A percentile compares a stretch with the other conserved stretches of the same genome.
Evolutionary conservation across 768 basidiomycete genomes (phyloP).

Genomic region (Boletus rufocinnamomeus): DNA sequence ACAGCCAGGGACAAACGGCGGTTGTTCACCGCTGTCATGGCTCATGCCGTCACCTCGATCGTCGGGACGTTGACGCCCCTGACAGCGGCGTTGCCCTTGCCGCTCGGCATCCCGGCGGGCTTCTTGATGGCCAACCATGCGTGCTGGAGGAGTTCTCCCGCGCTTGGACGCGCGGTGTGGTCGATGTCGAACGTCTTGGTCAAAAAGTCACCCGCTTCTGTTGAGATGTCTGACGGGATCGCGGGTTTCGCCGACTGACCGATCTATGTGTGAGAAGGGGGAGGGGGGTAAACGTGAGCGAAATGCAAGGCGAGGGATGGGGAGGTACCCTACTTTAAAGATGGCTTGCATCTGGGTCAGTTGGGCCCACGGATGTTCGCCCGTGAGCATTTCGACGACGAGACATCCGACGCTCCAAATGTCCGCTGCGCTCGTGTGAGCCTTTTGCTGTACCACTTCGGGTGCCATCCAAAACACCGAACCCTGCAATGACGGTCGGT

Average conservation of each 20-base stretch:
- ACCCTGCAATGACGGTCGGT: constrained; percentile 93
- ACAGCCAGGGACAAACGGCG: too few species aligned
- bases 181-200: constrained; percentile 84
- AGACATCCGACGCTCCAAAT: constrained; percentile 97
- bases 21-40: constrained; percentile 7
- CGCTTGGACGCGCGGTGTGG: constrained; percentile 77
- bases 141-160: constrained; percentile 72
- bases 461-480: constrained; percentile 99
- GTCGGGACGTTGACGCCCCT: constrained; percentile 24
- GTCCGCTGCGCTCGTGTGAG: constrained; percentile 89
- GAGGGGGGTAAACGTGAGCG: not conserved
- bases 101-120: constrained; percentile 19
- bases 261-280: constrained; percentile 54
- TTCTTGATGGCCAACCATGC: constrained; percentile 61
- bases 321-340: constrained; percentile 66
- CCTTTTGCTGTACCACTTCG: constrained; percentile 95
- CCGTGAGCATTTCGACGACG: constrained; percentile 96
- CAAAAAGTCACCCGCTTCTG: constrained; percentile 87
- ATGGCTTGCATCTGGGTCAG: constrained; percentile 99
- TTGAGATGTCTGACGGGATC: constrained; percentile 88
- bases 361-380: constrained; percentile 94
- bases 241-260: constrained; percentile 86
- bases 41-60: constrained; percentile 33
- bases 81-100: constrained; percentile 18
- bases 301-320: not conserved